A percentile compares a stretch with the other conserved stretches of the same genome.
phyloP scores from a whole-genome alignment of 495 filamentous ascomycete genomes.

The Rhypophila decipiens region DNA sequence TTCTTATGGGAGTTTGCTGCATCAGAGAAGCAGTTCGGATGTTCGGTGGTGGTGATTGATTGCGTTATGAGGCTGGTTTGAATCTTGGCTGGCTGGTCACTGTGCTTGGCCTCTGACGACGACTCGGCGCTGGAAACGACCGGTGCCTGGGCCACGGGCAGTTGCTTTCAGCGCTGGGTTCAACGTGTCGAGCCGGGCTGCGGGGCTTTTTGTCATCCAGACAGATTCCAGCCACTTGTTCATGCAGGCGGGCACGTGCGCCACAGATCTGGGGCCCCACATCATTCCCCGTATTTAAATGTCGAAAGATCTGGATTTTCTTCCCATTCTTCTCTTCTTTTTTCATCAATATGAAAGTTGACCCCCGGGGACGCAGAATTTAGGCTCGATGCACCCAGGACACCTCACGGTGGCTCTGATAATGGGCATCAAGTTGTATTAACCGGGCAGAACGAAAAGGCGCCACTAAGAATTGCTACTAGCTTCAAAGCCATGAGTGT shows the following conservation, averaged over 20 bases:
- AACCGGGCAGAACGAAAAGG: slow-evolving; percentile 40
- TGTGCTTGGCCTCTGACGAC: neutral
- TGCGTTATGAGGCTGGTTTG: neutral
- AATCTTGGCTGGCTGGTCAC: neutral
- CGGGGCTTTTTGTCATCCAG: too few species aligned
- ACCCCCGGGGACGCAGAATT: slow-evolving; percentile 37
- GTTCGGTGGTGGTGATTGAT: neutral
- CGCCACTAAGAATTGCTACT: slow-evolving; percentile 46
- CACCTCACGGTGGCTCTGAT: slow-evolving; percentile 7
- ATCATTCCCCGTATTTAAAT: slow-evolving; percentile 1
- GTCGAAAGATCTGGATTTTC: neutral
- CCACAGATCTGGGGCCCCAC: neutral
- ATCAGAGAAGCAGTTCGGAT: too few species aligned
- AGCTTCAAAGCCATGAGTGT: slow-evolving; percentile 27
- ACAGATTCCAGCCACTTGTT: neutral
- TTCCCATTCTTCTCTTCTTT: slow-evolving; percentile 19
- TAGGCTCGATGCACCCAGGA: slow-evolving; percentile 34
- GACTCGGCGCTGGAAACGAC: neutral
- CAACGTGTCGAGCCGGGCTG: too few species aligned
- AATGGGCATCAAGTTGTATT: slow-evolving; percentile 40
- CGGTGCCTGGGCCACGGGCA: neutral
- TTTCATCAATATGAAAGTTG: slow-evolving; percentile 37
- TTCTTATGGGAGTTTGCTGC: too few species aligned
- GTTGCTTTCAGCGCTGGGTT: too few species aligned
- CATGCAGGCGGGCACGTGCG: neutral